phyloP scores from a whole-genome alignment of 805 yeast genomes.

The Aciculoconidium aculeatum region DNA sequence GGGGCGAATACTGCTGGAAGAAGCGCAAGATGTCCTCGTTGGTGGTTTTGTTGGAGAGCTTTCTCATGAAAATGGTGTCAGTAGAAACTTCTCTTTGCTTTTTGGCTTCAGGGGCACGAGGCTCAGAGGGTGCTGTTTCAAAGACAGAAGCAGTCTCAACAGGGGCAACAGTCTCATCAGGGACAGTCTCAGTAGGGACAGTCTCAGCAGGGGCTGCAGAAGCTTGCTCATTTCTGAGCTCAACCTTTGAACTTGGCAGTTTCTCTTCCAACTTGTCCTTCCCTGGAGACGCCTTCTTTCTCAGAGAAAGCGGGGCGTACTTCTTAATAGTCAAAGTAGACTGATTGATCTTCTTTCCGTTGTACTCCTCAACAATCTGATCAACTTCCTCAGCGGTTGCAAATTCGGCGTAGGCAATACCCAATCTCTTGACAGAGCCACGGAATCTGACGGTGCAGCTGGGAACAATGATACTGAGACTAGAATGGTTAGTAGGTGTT shows the following conservation, averaged over 20 bases:
- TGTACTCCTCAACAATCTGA: constrained; percentile 19
- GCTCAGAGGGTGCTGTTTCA: constrained; percentile 1
- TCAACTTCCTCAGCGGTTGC: constrained; percentile 23
- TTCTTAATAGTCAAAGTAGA: constrained; percentile 29
- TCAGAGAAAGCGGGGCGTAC: constrained; percentile 39
- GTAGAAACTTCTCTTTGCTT: constrained; percentile 22
- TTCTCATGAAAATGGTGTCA: constrained; percentile 42
- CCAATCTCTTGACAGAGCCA: constrained; percentile 40
- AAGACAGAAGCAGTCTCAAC: background rate
- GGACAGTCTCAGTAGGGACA: constrained; percentile 1
- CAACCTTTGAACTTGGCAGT: constrained; percentile 1
- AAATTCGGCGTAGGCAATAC: constrained; percentile 44
- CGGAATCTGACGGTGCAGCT: constrained; percentile 46
- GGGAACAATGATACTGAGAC: constrained; percentile 45
- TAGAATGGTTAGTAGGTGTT: constrained; percentile 7
- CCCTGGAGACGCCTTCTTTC: constrained; percentile 4
- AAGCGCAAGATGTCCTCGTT: constrained; percentile 41
- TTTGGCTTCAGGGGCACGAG: constrained; percentile 1
- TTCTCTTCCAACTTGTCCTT: constrained; percentile 1
- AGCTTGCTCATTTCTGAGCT: background rate
- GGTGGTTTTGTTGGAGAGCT: constrained; percentile 32
- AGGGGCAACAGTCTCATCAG: too few relatives aligned
- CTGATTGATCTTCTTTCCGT: constrained; percentile 30
- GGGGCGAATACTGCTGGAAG: constrained; percentile 41
- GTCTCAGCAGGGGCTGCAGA: background rate